These are phyloP conservation scores for Fraxinus velutina DNA, from an alignment of 305 asterid species.

Conservation along the genomic window DNA sequence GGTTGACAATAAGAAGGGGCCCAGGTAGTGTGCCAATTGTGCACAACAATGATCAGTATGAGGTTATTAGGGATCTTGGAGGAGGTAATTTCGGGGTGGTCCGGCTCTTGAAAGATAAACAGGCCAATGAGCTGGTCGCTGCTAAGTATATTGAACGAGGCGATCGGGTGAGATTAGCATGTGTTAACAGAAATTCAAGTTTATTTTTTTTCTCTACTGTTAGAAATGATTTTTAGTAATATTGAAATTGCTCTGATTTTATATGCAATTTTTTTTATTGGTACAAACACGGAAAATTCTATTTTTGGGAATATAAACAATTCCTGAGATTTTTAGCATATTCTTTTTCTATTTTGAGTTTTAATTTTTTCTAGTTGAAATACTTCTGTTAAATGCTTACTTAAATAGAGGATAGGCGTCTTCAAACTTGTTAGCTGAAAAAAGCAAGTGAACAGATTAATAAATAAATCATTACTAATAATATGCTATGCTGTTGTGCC, in stretches of 20 bases:
- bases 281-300: background rate
- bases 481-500: background rate
- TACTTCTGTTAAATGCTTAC: background rate
- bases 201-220: background rate
- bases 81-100: constrained; percentile 53
- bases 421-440: background rate
- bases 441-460: background rate
- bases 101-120: constrained; percentile 49
- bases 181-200: background rate
- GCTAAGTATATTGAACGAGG: constrained; percentile 59
- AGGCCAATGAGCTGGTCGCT: constrained; percentile 51
- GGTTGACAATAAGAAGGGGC: constrained; percentile 25
- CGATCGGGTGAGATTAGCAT: constrained; percentile 33
- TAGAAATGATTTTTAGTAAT: constrained; percentile 6
- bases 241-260: constrained; percentile 7
- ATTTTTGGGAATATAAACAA: background rate
- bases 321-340: background rate
- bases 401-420: background rate
- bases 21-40: constrained; percentile 46
- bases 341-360: constrained; percentile 1
- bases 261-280: background rate
- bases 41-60: constrained; percentile 51
- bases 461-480: background rate
- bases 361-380: background rate
- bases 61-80: constrained; percentile 45